Conservation (phyloP, 192 early-diverging fungal genomes). For the Umbelopsis ramanniana region DNA sequence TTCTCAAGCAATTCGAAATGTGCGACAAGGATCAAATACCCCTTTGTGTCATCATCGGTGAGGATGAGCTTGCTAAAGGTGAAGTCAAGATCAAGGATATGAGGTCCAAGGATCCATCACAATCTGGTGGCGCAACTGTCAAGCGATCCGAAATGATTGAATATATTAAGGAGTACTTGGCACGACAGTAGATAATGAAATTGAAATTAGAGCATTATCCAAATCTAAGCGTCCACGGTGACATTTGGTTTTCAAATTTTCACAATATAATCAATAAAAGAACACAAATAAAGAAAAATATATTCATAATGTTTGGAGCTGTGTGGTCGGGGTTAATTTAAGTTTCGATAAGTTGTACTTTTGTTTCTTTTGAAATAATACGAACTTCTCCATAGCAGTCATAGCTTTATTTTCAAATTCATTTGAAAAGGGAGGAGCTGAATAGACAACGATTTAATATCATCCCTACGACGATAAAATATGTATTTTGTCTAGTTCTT, state of each 20-base stretch:
- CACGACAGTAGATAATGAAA: slow-evolving; percentile 15
- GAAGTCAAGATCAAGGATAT: slow-evolving; percentile 91
- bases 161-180: slow-evolving; percentile 56
- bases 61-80: slow-evolving; percentile 77
- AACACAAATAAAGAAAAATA: no score
- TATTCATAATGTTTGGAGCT: no score
- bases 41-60: slow-evolving; percentile 86
- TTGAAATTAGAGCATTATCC: not conserved
- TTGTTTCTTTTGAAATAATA: no score
- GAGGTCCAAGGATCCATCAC: slow-evolving; percentile 60
- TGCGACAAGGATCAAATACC: slow-evolving; percentile 91
- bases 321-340: no score
- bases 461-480: no score
- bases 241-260: not conserved
- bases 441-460: no score
- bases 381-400: no score
- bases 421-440: no score
- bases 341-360: no score
- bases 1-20: slow-evolving; percentile 75
- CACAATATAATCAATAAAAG: no score
- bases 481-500: no score
- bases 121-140: slow-evolving; percentile 59
- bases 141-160: slow-evolving; percentile 64
- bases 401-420: no score
- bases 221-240: not conserved